Evolutionary conservation across 2,329 filamentous ascomycete genomes (phyloP).

Genomic region (Colletotrichum sp.): DNA sequence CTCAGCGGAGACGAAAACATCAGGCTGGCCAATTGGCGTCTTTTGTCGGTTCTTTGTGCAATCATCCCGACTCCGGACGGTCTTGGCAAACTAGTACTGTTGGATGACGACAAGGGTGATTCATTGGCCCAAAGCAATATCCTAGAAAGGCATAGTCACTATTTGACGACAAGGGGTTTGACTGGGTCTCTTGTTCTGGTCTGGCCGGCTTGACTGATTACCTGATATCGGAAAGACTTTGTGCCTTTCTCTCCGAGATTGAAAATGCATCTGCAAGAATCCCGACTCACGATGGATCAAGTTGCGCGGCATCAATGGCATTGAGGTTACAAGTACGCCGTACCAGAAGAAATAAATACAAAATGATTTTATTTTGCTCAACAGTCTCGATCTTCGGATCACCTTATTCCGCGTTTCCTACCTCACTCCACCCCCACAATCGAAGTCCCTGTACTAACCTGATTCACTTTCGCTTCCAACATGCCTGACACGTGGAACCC

Average conservation of each 20-base stretch:
- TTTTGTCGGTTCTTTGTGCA: neutral
- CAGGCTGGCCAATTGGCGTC: neutral
- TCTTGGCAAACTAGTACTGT: neutral
- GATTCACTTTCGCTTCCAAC: accelerated
- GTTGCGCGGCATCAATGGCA: neutral
- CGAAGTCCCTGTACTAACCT: neutral
- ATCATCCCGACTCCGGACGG: neutral
- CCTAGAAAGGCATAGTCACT: neutral
- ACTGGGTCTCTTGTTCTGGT: neutral
- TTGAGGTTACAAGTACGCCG: neutral
- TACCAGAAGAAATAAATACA: neutral
- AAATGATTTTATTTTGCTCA: neutral
- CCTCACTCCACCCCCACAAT: neutral
- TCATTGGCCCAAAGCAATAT: neutral
- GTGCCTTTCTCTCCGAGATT: neutral
- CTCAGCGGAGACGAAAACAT: neutral
- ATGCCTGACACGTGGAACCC: conserved; percentile 20
- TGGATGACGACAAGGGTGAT: neutral
- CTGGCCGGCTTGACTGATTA: neutral
- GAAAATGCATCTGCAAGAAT: neutral
- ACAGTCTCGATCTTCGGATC: neutral
- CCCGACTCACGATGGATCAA: neutral
- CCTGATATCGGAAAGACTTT: neutral
- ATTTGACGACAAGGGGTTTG: neutral
- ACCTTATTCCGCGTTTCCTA: neutral